A percentile compares a stretch with the other conserved stretches of the same genome.
phyloP scores from a whole-genome alignment of 2,329 filamentous ascomycete species.

The Aspergillus pseudotamarii region DNA sequence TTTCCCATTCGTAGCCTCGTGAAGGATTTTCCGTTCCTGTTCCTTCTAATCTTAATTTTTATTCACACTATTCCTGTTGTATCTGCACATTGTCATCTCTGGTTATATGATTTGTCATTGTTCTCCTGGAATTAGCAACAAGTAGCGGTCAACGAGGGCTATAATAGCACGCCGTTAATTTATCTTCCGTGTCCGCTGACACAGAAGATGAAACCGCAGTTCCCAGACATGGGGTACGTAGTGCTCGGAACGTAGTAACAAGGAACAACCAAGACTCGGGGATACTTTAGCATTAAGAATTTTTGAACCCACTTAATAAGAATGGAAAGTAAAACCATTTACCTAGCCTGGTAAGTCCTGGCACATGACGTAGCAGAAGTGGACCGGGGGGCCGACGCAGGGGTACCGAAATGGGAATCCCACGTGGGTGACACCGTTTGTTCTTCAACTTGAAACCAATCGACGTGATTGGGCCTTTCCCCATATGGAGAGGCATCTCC shows the following conservation, averaged over 20 bases:
- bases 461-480: background rate
- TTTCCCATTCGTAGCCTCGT: background rate
- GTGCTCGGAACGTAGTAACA: no score
- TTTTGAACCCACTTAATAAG: background rate
- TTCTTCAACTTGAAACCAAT: background rate
- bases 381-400: background rate
- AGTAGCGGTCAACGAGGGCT: background rate
- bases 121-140: background rate
- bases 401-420: background rate
- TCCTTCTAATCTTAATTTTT: background rate
- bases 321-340: background rate
- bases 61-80: background rate
- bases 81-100: background rate
- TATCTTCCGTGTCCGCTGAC: background rate
- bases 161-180: background rate
- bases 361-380: background rate
- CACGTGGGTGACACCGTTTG: conserved; percentile 1
- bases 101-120: background rate
- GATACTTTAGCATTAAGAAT: background rate
- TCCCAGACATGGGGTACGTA: background rate
- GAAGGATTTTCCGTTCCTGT: background rate
- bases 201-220: background rate
- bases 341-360: background rate
- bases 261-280: no score
- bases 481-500: background rate